Conservation (phyloP, 441 rosid species). For the Omphalea diandra region DNA sequence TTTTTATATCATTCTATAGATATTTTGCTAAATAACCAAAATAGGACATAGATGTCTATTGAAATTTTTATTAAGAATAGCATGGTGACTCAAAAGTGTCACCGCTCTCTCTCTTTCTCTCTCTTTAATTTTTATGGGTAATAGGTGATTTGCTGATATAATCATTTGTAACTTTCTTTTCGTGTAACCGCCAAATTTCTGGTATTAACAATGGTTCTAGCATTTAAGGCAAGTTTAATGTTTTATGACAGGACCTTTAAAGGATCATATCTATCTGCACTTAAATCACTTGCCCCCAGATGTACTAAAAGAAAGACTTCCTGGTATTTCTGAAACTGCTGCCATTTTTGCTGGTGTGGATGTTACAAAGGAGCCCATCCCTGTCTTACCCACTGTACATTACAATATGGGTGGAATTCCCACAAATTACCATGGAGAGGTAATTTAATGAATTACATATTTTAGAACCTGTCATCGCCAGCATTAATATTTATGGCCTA, state of each 20-base stretch:
- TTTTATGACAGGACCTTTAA: slow-evolving; percentile 63
- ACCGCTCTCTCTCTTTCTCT: too few relatives aligned
- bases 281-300: slow-evolving; percentile 98
- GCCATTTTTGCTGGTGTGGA: slow-evolving; percentile 99
- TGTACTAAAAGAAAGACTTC: slow-evolving; percentile 95
- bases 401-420: slow-evolving; percentile 98
- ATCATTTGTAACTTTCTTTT: background rate
- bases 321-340: slow-evolving; percentile 99
- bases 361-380: slow-evolving; percentile 97
- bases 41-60: too few relatives aligned
- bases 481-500: background rate
- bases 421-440: slow-evolving; percentile 95
- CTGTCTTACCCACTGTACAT: slow-evolving; percentile 97
- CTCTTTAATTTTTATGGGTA: too few relatives aligned
- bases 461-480: background rate
- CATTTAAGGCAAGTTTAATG: slow-evolving; percentile 6
- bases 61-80: too few relatives aligned
- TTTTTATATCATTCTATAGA: too few relatives aligned
- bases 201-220: background rate
- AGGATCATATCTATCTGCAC: slow-evolving; percentile 96
- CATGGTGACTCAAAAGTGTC: too few relatives aligned
- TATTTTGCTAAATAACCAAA: too few relatives aligned
- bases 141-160: too few relatives aligned
- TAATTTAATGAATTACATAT: slow-evolving; percentile 22
- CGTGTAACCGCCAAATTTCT: background rate